Evolutionary conservation across 169 alveolate species (phyloP), one percentile per base, ranked within the genome.

Genomic region (Eimeria sp.): DNA sequence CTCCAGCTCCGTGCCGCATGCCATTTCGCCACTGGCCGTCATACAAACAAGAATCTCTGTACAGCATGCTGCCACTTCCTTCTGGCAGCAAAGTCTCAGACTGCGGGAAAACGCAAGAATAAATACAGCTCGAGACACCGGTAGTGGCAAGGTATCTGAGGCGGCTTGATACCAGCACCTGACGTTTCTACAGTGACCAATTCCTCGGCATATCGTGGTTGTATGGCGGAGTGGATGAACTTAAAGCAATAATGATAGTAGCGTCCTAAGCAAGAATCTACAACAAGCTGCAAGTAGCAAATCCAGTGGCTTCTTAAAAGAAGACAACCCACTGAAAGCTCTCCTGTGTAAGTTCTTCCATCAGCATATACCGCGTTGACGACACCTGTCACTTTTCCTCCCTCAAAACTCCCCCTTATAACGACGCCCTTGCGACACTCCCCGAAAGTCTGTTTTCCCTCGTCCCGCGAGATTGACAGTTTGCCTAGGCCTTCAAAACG

Each of bases 21-120:
- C 97, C 97, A n/a, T 56, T 68, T 18, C 89, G 90, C 94, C 93
- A 95, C 85, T 80, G 91, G 2, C 97, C 97, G 40, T 95, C 95
- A 54, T 82, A 90, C 30, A 78, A 25, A 62, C 91, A 89, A 27
- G 77, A 58, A 66, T 95, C 95, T 10, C 64, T 25, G 58, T 60
- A 68, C 33, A 68, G 64, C 95, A 95, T 89, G 77, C 76, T 52
- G 20, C 97, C 97, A 16, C 76, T 13, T 14, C 97, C 97, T 40
- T 95, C 89, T 27, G 97, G 95, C 27, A 88, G 58, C 49, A 91
- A 58, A 13, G 95, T 43, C 23, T 88, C 97, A 14, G 90, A 78
- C 97, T 95, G 82, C 6, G 71, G 18, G 56, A 14, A 23, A 23
- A 90, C 66, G 64, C 74, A 89, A 58, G 89, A 46, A 82, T 49